Evolutionary conservation across 2,329 filamentous ascomycete species (phyloP).

Genomic region (Cephalotrichum gorgonifer): DNA sequence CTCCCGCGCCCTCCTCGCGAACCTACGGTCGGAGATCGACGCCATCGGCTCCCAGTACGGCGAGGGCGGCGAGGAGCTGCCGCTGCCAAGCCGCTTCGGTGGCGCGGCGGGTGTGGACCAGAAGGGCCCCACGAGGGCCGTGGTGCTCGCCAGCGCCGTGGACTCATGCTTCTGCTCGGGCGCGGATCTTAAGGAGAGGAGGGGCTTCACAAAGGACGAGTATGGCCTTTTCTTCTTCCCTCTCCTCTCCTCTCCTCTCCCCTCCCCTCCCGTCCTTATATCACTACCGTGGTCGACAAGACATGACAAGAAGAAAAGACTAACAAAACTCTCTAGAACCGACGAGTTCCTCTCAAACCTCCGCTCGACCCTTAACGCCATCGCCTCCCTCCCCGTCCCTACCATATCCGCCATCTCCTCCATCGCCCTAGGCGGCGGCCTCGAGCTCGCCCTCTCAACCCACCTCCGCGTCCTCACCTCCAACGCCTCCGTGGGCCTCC

Average conservation of each 20-base stretch:
- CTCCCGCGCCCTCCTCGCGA: constrained; percentile 63
- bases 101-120: constrained; percentile 31
- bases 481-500: constrained; percentile 68
- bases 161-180: constrained; percentile 88
- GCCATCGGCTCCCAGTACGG: constrained; percentile 57
- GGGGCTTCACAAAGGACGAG: constrained; percentile 68
- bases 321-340: constrained; percentile 43
- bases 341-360: constrained; percentile 67
- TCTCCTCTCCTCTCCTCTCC: constrained; percentile 1
- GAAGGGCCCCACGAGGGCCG: constrained; percentile 58
- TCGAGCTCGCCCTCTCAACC: constrained; percentile 85
- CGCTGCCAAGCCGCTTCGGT: constrained; percentile 28
- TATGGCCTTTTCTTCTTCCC: constrained; percentile 28
- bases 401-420: constrained; percentile 84
- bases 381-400: constrained; percentile 72
- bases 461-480: constrained; percentile 81
- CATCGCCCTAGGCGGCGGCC: constrained; percentile 79
- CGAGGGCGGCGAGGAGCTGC: constrained; percentile 39
- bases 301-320: neutral
- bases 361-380: constrained; percentile 61
- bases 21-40: constrained; percentile 63
- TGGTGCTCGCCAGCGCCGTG: constrained; percentile 78
- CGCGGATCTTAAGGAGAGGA: constrained; percentile 84
- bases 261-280: constrained; percentile 4
- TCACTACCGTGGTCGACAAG: constrained; percentile 6